Base-by-base conservation (phyloP, 768 basidiomycete species). In the Lactarius sanguifluus region DNA sequence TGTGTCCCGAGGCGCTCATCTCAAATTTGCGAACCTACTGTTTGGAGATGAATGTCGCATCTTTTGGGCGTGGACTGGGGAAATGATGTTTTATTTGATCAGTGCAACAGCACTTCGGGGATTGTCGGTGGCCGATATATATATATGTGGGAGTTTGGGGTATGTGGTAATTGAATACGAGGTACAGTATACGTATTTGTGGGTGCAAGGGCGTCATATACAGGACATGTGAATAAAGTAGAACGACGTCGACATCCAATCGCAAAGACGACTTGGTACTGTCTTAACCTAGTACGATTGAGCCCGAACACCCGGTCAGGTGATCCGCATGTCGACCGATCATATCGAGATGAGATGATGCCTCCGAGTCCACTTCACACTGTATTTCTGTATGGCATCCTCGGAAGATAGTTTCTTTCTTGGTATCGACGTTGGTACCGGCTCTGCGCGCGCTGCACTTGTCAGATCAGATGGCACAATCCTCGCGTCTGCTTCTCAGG, bases 381-480 rank as follows among this genome's bases (percentile, higher is more conserved):
- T 36, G 56, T 20, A 25, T 25, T 50, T 55, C 36, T 45, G 69
- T 50, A 82, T 83, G 81, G 73, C 76, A 56, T 54, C 69, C 28
- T 38, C 47, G 74, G 79, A 62, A 75, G 32, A 41, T 25, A 62
- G 71, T 64, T 85, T 85, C 75, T 92, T 88, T 75, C 81, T 92
- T 67, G 90, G 91, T 57, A 79, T 92, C 65, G 90, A 91, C 75
- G 91, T 96, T 38, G 97, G 97, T 16, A 98, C 97, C 1, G 95
- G 96, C 65, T 98, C 95, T 25, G 94, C 89, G 8, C 86, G 97
- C 62, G 94, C 94, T 0, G 88, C 86, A 28, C 85, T 99, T 38
- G 85, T 96, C 68, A 84, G 85, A 62, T 72, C 77, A 23, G 81
- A 83, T 54, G 94, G 96, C 47, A 81, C 80, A 38, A 82, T 94